Evolutionary conservation across 2,329 filamentous ascomycete genomes (phyloP).

Genomic region (Pyrenochaeta sp.): DNA sequence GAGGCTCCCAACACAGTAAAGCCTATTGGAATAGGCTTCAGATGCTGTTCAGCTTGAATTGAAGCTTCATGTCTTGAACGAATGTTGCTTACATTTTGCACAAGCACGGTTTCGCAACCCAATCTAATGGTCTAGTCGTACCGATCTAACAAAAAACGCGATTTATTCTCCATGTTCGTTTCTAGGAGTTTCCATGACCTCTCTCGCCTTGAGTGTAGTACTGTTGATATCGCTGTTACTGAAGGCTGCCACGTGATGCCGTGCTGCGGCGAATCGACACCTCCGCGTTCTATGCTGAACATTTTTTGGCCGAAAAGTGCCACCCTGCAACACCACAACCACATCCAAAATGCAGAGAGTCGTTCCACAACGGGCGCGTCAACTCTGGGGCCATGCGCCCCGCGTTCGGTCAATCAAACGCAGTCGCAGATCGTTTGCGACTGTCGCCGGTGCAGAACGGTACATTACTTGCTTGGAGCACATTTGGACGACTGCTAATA

Average conservation of each 20-base stretch:
- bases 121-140: too few species aligned
- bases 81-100: too few species aligned
- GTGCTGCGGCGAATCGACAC: constrained; percentile 24
- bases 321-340: constrained; percentile 7
- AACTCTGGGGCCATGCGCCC: constrained; percentile 59
- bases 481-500: constrained; percentile 22
- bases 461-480: constrained; percentile 3
- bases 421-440: constrained; percentile 53
- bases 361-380: constrained; percentile 39
- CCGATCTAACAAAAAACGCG: too few species aligned
- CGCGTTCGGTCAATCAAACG: constrained; percentile 53
- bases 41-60: too few species aligned
- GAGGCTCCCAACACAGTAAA: too few species aligned
- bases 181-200: too few species aligned
- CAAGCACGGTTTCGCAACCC: too few species aligned
- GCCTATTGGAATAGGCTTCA: too few species aligned
- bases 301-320: constrained; percentile 12
- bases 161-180: too few species aligned
- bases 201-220: not conserved
- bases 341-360: constrained; percentile 31
- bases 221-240: not conserved
- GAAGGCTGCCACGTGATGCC: not conserved
- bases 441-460: constrained; percentile 50
- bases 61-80: too few species aligned
- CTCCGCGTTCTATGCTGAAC: constrained; percentile 18